Base-by-base conservation (phyloP, 148 eudicot species). In the Vaccinium myrtillus region DNA sequence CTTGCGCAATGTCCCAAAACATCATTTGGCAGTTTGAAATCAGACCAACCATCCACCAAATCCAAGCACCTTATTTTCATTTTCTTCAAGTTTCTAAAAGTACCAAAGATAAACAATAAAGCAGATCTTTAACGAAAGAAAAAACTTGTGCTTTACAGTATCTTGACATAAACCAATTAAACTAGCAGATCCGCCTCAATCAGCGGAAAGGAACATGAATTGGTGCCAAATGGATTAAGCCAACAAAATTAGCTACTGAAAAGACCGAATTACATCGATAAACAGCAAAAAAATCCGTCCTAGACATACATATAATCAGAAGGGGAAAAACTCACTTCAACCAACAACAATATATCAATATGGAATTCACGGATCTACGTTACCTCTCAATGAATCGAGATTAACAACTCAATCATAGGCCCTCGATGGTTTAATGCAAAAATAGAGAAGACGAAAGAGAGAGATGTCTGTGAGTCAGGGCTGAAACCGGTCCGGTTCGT, bases 1-100 rank as follows among this genome's bases (percentile, higher is more conserved):
- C 88, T 90, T 88, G 88, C 90, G 88, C 90, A 88, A 86, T 88
- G 48, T 84, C 87, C 88, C 90, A 88, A 88, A 83, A 11, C 88
- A 88, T 88, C 90, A 86, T 81, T 55, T 86, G 90, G 82, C 88
- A 83, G 50, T 63, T 80, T 59, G 13, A 46, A 75, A 75, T 75
- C 59, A 23, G 32, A 77, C 13, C 19, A 73, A 0, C 21, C 48
- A 23, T n/a, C 9, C 54, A n/a, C 27, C 79, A 21, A n/a, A 77
- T n/a, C 32, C 30, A 77, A 49, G 36, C 27, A 23, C 59, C 27
- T 54, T 16, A 6, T 54, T 54, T 27, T 50, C 36, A 2, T 25
- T 25, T 54, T 14, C 46, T 67, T 30, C 2, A 4, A 69, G 30
- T 65, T 65, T 65, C 30, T 23, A 65, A 23, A 65, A n/a, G 30